Conservation (phyloP, 202 grass and related monocot species). For the Zizania palustris region DNA sequence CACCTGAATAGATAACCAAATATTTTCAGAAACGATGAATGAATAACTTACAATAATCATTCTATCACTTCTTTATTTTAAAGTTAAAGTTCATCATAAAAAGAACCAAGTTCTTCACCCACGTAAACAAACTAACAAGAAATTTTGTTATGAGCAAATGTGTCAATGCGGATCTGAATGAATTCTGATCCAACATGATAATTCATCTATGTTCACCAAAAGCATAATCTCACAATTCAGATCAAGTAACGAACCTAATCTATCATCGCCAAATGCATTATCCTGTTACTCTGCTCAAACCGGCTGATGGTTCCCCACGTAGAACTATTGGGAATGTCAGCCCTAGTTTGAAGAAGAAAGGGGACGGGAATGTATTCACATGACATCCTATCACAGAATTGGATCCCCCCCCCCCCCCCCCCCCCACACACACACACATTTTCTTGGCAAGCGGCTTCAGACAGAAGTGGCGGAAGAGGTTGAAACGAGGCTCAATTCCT, state of each 20-base stretch:
- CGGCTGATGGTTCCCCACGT: too few relatives aligned
- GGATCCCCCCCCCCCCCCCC: too few relatives aligned
- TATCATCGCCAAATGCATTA: constrained; percentile 35
- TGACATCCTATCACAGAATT: too few relatives aligned
- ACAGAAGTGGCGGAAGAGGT: too few relatives aligned
- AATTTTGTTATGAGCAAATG: constrained; percentile 4
- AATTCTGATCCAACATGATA: background rate
- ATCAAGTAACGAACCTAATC: background rate
- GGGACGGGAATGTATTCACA: too few relatives aligned
- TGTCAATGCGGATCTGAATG: background rate
- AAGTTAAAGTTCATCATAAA: background rate
- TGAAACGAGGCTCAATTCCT: too few relatives aligned
- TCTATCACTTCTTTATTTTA: constrained; percentile 6
- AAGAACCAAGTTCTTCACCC: background rate
- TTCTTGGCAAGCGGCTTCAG: too few relatives aligned
- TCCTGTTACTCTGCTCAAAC: constrained; percentile 18
- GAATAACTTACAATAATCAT: constrained; percentile 1
- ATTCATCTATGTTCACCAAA: constrained; percentile 15
- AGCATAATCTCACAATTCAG: constrained; percentile 28
- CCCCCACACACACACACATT: too few relatives aligned
- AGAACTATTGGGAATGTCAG: too few relatives aligned
- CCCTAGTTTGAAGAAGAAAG: too few relatives aligned
- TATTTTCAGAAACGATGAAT: constrained; percentile 37
- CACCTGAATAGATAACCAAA: constrained; percentile 59
- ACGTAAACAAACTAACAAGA: constrained; percentile 10